Percentiles rank a stretch among this genome's conserved stretches.
Conservation (phyloP, 164 flowering plant species). For the Amborella trichopoda region DNA sequence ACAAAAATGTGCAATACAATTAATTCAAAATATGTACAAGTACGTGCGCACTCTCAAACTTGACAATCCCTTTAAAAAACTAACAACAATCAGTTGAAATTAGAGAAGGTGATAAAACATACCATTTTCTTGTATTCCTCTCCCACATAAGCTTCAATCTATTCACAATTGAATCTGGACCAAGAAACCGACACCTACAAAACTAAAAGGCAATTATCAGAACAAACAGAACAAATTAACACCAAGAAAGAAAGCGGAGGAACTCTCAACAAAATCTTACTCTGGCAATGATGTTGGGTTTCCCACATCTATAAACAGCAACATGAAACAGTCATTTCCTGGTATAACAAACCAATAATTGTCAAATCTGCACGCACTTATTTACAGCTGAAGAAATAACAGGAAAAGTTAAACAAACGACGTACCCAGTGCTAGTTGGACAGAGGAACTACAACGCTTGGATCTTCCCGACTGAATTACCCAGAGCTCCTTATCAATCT, state of each 20-base stretch:
- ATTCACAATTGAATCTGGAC: too few species aligned
- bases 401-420: neutral
- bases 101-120: too few species aligned
- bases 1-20: too few species aligned
- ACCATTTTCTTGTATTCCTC: too few species aligned
- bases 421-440: constrained; percentile 10
- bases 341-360: neutral
- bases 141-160: too few species aligned
- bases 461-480: constrained; percentile 35
- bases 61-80: too few species aligned
- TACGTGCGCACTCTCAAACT: too few species aligned
- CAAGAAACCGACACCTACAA: too few species aligned
- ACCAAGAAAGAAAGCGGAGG: neutral
- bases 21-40: too few species aligned
- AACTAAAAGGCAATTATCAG: neutral
- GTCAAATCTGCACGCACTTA: too few species aligned
- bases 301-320: constrained; percentile 27
- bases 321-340: constrained; percentile 52
- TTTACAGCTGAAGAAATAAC: too few species aligned
- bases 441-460: constrained; percentile 33
- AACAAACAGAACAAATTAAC: neutral
- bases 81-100: too few species aligned
- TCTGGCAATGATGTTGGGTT: constrained; percentile 52
- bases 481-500: constrained; percentile 45
- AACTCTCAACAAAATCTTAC: constrained; percentile 14